Evolutionary conservation across 169 alveolate species (phyloP), one percentile per base, ranked within the genome.

Genomic region (Eimeria maxima): DNA sequence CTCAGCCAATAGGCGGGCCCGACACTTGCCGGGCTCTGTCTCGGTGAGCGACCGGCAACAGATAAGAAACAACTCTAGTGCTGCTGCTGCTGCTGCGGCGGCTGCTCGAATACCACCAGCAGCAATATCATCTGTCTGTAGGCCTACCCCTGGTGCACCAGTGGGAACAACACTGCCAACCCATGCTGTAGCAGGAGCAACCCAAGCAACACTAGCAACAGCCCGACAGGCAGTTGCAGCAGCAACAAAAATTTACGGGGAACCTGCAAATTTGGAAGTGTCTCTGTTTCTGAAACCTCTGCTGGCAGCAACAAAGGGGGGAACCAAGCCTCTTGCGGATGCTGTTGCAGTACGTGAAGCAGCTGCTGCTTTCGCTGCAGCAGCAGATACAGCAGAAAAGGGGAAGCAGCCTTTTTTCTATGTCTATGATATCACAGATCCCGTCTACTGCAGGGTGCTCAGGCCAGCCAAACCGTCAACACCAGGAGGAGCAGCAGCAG

Each of bases 341-440:
- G 89, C 50, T 78, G 24, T 22, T 78, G 69, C 89, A 78, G 65
- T 78, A 10, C 89, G 65, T 20, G 89, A 44, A 69, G 89, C 89
- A 4, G 67, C 50, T 78, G 57, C 89, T 78, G 57, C 89, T 24
- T 78, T 78, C 14, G 44, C 89, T 53, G 60, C 60, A 0, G 60
- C 60, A 53, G 60, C 60, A 2, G 60, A 53, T 53, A 14, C 60
- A 53, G 60, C 60, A 53, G 60, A 53, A 53, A 53, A 14, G 3
- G 60, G 44, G 65, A 14, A 24, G 89, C 89, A 42, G 55, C 84
- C 84, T 44, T 24, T 78, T 42, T 8, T 20, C 29, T 78, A 78
- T 44, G 0, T 4, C 18, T 78, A 44, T 22, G 89, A 78, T 60
- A 14, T 78, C 27, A 16, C 89, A 13, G 89, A 42, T 33, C 67